Conservation (phyloP, 208 protist species). For the Willaertia magna region DNA sequence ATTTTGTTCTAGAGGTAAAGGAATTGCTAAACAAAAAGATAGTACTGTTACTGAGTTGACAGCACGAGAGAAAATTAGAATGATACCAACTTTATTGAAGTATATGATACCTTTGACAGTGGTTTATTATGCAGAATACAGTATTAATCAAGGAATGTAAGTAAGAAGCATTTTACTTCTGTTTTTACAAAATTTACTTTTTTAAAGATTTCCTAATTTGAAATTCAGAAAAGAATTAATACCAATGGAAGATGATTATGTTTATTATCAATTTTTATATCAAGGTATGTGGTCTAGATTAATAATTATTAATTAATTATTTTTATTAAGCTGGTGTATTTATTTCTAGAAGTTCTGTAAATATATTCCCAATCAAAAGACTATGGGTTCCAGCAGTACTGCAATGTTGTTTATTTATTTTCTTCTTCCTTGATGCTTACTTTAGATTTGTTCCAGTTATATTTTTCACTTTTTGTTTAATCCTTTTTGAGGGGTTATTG, state of each 20-base stretch:
- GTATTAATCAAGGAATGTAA: conserved; percentile 22
- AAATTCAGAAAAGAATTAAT: not conserved
- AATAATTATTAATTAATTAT: too few species aligned
- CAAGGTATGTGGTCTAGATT: not conserved
- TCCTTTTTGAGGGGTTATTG: conserved; percentile 28
- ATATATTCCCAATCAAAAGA: conserved; percentile 14
- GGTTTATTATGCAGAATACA: conserved; percentile 29
- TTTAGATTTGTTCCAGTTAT: conserved; percentile 17
- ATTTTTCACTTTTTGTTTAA: conserved; percentile 19
- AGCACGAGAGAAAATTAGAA: not conserved
- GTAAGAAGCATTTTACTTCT: too few species aligned
- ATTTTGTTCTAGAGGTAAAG: not conserved
- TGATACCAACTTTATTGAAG: not conserved
- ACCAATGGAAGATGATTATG: not conserved
- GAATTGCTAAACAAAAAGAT: not conserved
- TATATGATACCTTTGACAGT: conserved; percentile 20
- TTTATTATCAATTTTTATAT: conserved; percentile 16
- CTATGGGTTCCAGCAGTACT: not conserved
- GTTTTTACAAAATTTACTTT: too few species aligned
- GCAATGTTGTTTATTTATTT: not conserved
- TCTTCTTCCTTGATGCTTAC: conserved; percentile 18
- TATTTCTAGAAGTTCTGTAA: not conserved
- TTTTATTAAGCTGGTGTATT: not conserved
- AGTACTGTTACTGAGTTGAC: not conserved
- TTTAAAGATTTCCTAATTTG: not conserved